Evolutionary conservation across 768 basidiomycete genomes (phyloP), one percentile per base, ranked within the genome.

Genomic region (Boletus reticulatus): DNA sequence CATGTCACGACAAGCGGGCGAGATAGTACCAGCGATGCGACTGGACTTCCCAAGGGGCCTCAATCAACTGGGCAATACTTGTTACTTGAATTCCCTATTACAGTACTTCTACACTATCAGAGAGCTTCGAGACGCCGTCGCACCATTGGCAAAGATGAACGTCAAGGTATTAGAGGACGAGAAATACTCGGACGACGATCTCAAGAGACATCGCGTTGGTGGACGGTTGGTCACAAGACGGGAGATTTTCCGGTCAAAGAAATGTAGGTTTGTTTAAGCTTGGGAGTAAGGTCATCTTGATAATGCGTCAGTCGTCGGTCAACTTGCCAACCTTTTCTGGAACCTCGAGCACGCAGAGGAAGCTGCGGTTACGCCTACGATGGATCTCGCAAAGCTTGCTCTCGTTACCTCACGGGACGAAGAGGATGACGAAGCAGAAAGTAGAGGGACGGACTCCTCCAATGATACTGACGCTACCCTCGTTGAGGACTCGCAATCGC

Each of bases 91-190:
- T 66, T 93, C 88, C 37, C 75, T 89, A 34, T 53, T 64, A 42
- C 67, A 96, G 88, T 97, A 96, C 69, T 95, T 97, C 69, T 96
- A 94, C 69, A 96, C 94, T n/a, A 93, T 97, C 71, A 89, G 84
- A 66, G 91, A 94, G 36, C 81, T 97, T 27, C 82, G 94, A 32
- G 85, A 87, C 19, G 85, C 89, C 7, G 84, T 96, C 10, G 75
- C 74, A 31, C 82, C 80, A 19, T 77, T 86, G 75, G 79, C 79
- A 24, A 78, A 81, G 53, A 66, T 78, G 38, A 81, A 80, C 46
- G 53, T 79, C 53, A 87, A 86, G 61, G 63, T 77, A 0, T 55
- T 86, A 14, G 85, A 83, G 37, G 85, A 88, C 39, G 85, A 85
- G 56, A 91, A 89, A 57, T 72, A 88, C 50, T 83, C 85, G 6